A percentile compares a stretch with the other conserved stretches of the same genome.
Conservation (phyloP, 352 stramenopile species). For the Phytophthora cactorum region DNA sequence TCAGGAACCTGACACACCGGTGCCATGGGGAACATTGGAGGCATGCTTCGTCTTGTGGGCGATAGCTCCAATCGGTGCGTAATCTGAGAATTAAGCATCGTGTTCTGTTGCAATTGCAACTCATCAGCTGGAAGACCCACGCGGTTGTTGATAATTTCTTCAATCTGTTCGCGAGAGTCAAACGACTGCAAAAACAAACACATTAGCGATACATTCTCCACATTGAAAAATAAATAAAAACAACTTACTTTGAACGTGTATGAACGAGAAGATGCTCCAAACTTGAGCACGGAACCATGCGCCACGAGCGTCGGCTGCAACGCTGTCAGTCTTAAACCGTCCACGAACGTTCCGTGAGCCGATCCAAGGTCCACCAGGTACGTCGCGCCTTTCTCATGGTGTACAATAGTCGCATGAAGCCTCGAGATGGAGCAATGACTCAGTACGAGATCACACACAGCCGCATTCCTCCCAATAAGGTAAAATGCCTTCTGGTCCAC, state of each 20-base stretch:
- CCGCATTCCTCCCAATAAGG: constrained; percentile 76
- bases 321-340: constrained; percentile 60
- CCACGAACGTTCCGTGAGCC: constrained; percentile 79
- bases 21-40: constrained; percentile 54
- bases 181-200: constrained; percentile 49
- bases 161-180: constrained; percentile 79
- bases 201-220: neutral
- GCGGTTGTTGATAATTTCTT: constrained; percentile 55
- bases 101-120: constrained; percentile 76
- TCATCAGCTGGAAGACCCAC: constrained; percentile 66
- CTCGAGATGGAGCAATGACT: constrained; percentile 87
- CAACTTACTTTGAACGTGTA: constrained; percentile 79
- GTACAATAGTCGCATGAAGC: constrained; percentile 74
- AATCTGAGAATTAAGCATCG: constrained; percentile 80
- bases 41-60: constrained; percentile 51
- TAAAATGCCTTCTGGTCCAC: constrained; percentile 83
- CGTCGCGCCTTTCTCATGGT: constrained; percentile 75
- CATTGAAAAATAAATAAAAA: neutral
- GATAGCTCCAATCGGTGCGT: constrained; percentile 80
- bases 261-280: constrained; percentile 77
- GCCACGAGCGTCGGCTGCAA: constrained; percentile 75
- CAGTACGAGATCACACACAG: constrained; percentile 81
- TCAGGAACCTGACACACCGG: constrained; percentile 26
- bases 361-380: constrained; percentile 84
- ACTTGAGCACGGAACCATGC: constrained; percentile 71